Base-by-base conservation (phyloP, 306 rosid genomes). In the Corylus americana region DNA sequence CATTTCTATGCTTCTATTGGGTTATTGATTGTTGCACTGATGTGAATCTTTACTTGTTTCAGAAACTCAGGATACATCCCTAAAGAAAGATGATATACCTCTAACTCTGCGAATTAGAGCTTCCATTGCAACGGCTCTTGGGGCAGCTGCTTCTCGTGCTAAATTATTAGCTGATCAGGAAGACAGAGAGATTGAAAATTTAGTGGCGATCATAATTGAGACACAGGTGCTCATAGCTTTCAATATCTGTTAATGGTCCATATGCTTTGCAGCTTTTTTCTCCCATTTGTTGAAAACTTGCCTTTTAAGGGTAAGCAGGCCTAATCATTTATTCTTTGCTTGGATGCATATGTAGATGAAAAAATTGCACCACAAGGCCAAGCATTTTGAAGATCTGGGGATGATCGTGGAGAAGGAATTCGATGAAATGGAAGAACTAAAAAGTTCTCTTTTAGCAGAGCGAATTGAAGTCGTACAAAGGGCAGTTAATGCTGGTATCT, bases 131-230 rank as follows among this genome's bases (percentile, higher is more conserved):
- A 91, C 99, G 17, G 94, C 96, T 31, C 94, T 95, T 71, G 99
- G 99, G 14, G 94, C 97, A 74, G 97, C 98, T 58, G 99, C 98
- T 72, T 93, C 96, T 68, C 97, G 78, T 79, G 90, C 97, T 49
- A 93, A 93, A 81, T 83, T 95, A 85, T 78, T 95, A 76, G 98
- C 96, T 7, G 98, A 91, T 78, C 97, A 90, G 80, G 99, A 96
- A 87, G 98, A 91, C 63, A 90, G 92, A 86, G 93, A 93, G 88
- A 86, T 96, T 49, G 98, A 93, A 83, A 88, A 85, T 74, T 85
- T 93, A 51, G 87, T 91, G 39, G 93, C 96, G 35, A 89, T 86
- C 79, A 88, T 92, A 86, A 90, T 92, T 70, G 94, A 86, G 73
- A 87, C 96, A 59, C 97, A 95, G 98, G 99, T 95, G 71, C 31